phyloP scores from a whole-genome alignment of 2,329 filamentous ascomycete genomes.

The Orbilia brochopaga region DNA sequence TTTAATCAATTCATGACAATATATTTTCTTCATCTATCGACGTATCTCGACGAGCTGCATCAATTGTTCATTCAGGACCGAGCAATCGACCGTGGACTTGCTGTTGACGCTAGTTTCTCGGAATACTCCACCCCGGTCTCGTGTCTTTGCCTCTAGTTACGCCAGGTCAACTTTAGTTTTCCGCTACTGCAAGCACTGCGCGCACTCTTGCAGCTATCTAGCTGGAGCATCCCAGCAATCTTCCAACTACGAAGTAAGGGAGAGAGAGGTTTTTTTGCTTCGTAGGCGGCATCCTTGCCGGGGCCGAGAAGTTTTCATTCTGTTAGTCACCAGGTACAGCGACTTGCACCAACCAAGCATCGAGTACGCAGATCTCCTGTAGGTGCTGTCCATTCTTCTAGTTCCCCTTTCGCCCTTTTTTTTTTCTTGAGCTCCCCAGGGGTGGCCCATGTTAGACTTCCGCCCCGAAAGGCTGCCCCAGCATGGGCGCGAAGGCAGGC shows the following conservation, averaged over 20 bases:
- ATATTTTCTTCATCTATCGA: not conserved
- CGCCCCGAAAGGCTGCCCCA: slow-evolving; percentile 3
- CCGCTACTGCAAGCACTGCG: slow-evolving; percentile 42
- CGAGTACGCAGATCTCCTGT: slow-evolving; percentile 48
- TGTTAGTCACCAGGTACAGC: slow-evolving; percentile 49
- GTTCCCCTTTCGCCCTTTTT: slow-evolving; percentile 1
- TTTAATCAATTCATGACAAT: too few relatives aligned
- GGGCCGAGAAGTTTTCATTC: slow-evolving; percentile 38
- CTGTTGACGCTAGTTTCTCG: slow-evolving; percentile 30
- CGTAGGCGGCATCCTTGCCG: slow-evolving; percentile 40
- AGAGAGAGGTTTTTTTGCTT: slow-evolving; percentile 42
- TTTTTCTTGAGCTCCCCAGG: slow-evolving; percentile 45
- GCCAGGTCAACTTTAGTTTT: not conserved
- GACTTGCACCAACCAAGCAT: slow-evolving; percentile 37
- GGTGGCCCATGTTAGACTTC: slow-evolving; percentile 15
- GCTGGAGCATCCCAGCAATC: slow-evolving; percentile 43
- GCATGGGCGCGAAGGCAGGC: slow-evolving; percentile 25
- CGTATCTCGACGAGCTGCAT: not conserved
- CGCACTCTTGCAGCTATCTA: slow-evolving; percentile 28
- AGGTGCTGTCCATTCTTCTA: slow-evolving; percentile 37
- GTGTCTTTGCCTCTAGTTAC: slow-evolving; percentile 42
- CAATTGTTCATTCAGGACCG: not conserved
- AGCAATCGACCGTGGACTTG: slow-evolving; percentile 27
- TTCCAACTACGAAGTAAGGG: slow-evolving; percentile 19
- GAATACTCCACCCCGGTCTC: slow-evolving; percentile 34